Evolutionary conservation across 495 filamentous ascomycete genomes (phyloP).

Genomic region (Neurospora sp.): DNA sequence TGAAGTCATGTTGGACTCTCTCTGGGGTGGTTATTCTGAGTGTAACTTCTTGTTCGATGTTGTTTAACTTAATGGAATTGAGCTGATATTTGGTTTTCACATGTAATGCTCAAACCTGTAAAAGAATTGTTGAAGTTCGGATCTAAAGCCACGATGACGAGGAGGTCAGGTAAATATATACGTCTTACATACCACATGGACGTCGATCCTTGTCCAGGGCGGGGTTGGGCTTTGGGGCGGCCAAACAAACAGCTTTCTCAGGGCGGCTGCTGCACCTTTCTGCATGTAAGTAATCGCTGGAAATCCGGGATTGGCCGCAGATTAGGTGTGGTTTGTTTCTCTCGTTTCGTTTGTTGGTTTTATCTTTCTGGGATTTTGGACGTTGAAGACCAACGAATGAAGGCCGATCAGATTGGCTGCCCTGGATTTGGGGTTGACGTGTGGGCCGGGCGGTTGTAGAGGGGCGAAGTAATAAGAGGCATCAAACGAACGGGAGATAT

Average conservation of each 20-base stretch:
- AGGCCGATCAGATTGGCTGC: not conserved
- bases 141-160: not conserved
- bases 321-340: not conserved
- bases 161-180: not conserved
- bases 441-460: not conserved
- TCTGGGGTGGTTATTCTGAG: not conserved
- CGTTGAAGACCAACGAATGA: not conserved
- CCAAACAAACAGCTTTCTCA: not conserved
- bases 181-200: not conserved
- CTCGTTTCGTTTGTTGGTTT: not conserved
- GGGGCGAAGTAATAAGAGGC: not conserved
- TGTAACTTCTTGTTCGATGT: not conserved
- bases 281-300: not conserved
- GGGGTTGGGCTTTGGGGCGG: not conserved
- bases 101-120: not conserved
- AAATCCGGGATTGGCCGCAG: not conserved
- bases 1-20: not conserved
- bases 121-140: not conserved
- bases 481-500: not conserved
- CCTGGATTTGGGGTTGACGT: not conserved
- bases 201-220: not conserved
- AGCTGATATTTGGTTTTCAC: not conserved
- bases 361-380: not conserved
- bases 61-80: not conserved
- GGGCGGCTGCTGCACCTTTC: not conserved